Percentiles rank a stretch among this genome's conserved stretches.
Conservation (phyloP, 139 green algal species). For the Dunaliella primolecta region DNA sequence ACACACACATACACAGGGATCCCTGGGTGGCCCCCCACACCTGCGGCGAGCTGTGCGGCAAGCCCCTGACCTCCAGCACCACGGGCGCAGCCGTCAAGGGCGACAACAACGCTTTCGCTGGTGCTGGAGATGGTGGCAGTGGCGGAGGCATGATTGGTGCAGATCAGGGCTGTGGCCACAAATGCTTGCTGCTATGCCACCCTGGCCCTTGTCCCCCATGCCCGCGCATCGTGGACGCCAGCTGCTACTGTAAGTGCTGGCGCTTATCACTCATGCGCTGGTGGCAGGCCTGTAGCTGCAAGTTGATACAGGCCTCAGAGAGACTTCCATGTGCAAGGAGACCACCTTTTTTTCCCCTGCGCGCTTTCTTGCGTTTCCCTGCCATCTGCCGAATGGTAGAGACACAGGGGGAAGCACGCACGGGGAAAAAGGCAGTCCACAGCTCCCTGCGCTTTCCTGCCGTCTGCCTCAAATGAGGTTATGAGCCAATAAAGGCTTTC, state of each 20-base stretch:
- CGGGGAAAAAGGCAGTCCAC: no score
- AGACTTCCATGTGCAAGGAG: no score
- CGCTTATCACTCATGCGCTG: no score
- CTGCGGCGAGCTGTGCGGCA: conserved; percentile 65
- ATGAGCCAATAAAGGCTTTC: no score
- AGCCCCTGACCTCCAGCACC: conserved; percentile 18
- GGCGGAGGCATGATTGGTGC: neutral
- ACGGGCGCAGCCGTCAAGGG: neutral
- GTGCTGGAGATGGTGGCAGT: neutral
- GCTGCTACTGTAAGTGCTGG: conserved; percentile 62
- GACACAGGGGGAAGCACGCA: no score
- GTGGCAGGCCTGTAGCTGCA: no score
- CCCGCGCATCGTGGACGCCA: conserved; percentile 47
- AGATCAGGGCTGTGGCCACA: conserved; percentile 52
- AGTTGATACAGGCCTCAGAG: no score
- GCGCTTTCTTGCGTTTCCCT: no score
- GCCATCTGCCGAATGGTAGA: no score
- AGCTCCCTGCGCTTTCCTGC: no score
- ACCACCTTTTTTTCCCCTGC: no score
- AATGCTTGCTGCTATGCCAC: conserved; percentile 78
- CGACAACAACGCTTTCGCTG: neutral
- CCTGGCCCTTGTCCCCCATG: conserved; percentile 77
- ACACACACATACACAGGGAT: conserved; percentile 33
- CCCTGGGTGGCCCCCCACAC: conserved; percentile 66
- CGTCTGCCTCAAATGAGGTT: no score